Conservation (phyloP, 345 rosid species). For the Noccaea bulbosa region DNA sequence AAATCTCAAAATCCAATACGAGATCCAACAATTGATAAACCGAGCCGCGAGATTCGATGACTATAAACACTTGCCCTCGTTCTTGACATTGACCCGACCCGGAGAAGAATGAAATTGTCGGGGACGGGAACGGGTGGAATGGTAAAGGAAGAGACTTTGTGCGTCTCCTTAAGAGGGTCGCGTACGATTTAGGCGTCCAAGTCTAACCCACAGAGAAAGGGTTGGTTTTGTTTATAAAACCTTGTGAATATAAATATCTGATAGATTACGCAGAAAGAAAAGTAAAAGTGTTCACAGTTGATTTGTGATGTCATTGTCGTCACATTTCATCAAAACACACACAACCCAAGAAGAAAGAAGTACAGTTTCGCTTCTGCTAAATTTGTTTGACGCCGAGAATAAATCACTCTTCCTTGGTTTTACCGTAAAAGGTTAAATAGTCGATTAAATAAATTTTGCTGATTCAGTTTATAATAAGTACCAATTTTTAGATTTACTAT, state of each 20-base stretch:
- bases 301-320: slow-evolving; percentile 31
- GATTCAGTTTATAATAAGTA: no score
- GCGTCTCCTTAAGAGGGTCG: neutral
- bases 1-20: slow-evolving; percentile 5
- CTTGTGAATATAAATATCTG: neutral
- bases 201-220: slow-evolving; percentile 20
- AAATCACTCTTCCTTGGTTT: neutral
- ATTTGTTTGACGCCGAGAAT: neutral
- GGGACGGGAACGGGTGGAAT: slow-evolving; percentile 20
- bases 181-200: slow-evolving; percentile 35
- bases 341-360: slow-evolving; percentile 35
- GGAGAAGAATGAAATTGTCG: slow-evolving; percentile 7
- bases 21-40: slow-evolving; percentile 20
- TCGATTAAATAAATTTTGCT: neutral
- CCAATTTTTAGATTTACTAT: no score
- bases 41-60: neutral
- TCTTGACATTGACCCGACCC: slow-evolving; percentile 39
- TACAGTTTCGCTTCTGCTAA: slow-evolving; percentile 19
- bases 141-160: slow-evolving; percentile 39
- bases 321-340: slow-evolving; percentile 20
- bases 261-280: slow-evolving; percentile 19
- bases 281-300: neutral
- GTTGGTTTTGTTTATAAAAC: neutral
- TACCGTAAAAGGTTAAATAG: neutral
- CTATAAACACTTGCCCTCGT: slow-evolving; percentile 18